phyloP scores from a whole-genome alignment of 192 early-diverging fungal species.

The Rhizophagus prolifer region DNA sequence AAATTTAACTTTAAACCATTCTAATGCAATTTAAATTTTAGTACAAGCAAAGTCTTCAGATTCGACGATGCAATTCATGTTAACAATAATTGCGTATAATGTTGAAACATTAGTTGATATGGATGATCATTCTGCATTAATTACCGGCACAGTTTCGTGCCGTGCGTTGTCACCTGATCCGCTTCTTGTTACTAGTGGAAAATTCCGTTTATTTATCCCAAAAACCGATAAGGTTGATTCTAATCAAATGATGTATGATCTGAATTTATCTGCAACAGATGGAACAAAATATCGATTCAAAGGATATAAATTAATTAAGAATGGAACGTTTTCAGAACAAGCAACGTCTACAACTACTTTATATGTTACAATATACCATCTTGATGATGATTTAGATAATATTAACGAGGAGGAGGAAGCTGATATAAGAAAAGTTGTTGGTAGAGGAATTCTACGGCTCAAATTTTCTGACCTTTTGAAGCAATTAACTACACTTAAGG shows the following conservation, averaged over 20 bases:
- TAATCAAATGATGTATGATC: slow-evolving; percentile 38
- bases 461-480: slow-evolving; percentile 33
- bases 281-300: slow-evolving; percentile 43
- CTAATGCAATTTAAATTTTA: neutral
- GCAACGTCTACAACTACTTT: slow-evolving; percentile 37
- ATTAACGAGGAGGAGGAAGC: slow-evolving; percentile 34
- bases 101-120: slow-evolving; percentile 33
- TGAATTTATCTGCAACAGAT: slow-evolving; percentile 34
- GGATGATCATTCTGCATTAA: slow-evolving; percentile 35
- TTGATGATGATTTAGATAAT: slow-evolving; percentile 3
- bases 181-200: slow-evolving; percentile 42
- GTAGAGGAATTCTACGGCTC: slow-evolving; percentile 38
- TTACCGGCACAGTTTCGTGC: slow-evolving; percentile 45
- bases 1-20: neutral
- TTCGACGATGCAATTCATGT: slow-evolving; percentile 38
- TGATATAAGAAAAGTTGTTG: slow-evolving; percentile 35
- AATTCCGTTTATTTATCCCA: slow-evolving; percentile 36
- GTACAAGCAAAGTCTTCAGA: slow-evolving; percentile 43
- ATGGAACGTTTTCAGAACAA: slow-evolving; percentile 36
- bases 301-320: slow-evolving; percentile 39
- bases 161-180: slow-evolving; percentile 47
- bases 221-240: slow-evolving; percentile 37
- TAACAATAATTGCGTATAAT: slow-evolving; percentile 36
- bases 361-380: slow-evolving; percentile 35
- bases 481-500: slow-evolving; percentile 33